phyloP scores from a whole-genome alignment of 768 basidiomycete species.

The Tricholoma sp. region DNA sequence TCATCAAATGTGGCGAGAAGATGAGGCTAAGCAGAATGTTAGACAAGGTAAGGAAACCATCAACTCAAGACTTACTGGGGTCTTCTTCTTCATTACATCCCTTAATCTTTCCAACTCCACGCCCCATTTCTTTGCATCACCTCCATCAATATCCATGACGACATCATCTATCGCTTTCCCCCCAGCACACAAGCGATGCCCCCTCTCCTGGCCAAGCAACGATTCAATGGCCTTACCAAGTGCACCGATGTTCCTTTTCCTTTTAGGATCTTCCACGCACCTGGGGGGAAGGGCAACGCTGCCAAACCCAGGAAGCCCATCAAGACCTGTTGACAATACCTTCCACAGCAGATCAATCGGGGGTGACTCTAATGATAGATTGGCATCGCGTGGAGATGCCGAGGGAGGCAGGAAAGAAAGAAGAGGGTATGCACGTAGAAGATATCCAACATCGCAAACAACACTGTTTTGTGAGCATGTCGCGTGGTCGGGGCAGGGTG shows the following conservation, averaged over 20 bases:
- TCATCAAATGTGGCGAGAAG: slow-evolving; percentile 59
- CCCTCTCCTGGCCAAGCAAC: slow-evolving; percentile 56
- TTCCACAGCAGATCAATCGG: slow-evolving; percentile 41
- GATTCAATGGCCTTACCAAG: slow-evolving; percentile 71
- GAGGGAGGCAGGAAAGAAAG: slow-evolving; percentile 45
- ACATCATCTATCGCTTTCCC: slow-evolving; percentile 25
- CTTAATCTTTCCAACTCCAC: slow-evolving; percentile 53
- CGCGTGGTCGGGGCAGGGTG: slow-evolving; percentile 68
- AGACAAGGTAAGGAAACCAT: slow-evolving; percentile 1
- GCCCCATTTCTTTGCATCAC: slow-evolving; percentile 78
- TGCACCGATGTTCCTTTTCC: slow-evolving; percentile 67
- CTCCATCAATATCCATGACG: slow-evolving; percentile 45
- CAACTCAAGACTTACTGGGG: slow-evolving; percentile 37
- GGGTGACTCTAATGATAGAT: slow-evolving; percentile 36
- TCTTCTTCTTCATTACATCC: slow-evolving; percentile 52
- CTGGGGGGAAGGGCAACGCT: slow-evolving; percentile 70
- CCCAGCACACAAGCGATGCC: slow-evolving; percentile 59
- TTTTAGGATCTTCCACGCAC: slow-evolving; percentile 72
- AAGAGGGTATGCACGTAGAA: slow-evolving; percentile 58
- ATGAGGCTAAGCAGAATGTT: slow-evolving; percentile 37
- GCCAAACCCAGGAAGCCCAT: slow-evolving; percentile 76
- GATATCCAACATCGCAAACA: slow-evolving; percentile 62
- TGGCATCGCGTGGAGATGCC: slow-evolving; percentile 27
- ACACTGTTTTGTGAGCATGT: slow-evolving; percentile 52
- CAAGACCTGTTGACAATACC: slow-evolving; percentile 38